Conservation (phyloP, 139 green algal genomes). For the Micromonas commoda region DNA sequence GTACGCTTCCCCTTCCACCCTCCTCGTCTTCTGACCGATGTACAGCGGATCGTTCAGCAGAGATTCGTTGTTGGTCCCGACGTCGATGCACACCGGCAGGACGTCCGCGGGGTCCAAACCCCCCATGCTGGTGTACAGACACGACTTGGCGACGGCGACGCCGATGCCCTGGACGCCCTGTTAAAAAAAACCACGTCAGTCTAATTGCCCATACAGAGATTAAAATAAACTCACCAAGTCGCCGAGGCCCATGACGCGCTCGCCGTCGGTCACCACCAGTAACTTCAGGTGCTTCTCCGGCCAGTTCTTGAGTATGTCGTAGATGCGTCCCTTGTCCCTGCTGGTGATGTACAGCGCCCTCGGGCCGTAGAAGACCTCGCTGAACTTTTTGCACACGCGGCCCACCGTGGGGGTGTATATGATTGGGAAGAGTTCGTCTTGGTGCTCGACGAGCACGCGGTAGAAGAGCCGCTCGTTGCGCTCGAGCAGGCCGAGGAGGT, state of each 20-base stretch:
- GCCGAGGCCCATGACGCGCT: slow-evolving; percentile 71
- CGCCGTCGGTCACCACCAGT: slow-evolving; percentile 67
- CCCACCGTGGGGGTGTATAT: slow-evolving; percentile 69
- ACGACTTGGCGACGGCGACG: slow-evolving; percentile 80
- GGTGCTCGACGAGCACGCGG: slow-evolving; percentile 43
- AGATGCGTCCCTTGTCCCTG: slow-evolving; percentile 65
- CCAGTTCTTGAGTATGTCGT: slow-evolving; percentile 54
- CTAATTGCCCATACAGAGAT: no score
- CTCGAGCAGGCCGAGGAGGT: slow-evolving; percentile 51
- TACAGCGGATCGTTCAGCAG: slow-evolving; percentile 58
- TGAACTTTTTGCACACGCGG: slow-evolving; percentile 55
- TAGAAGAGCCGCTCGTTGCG: slow-evolving; percentile 94
- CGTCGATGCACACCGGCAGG: slow-evolving; percentile 79
- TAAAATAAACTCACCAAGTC: slow-evolving; percentile 44
- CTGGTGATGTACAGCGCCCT: slow-evolving; percentile 85
- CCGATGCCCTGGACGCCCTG: slow-evolving; percentile 50
- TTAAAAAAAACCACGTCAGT: no score
- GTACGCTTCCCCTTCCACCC: slow-evolving; percentile 56
- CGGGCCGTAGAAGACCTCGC: slow-evolving; percentile 59
- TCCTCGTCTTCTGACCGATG: slow-evolving; percentile 54
- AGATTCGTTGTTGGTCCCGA: slow-evolving; percentile 71
- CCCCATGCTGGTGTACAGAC: slow-evolving; percentile 80
- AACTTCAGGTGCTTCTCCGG: slow-evolving; percentile 52
- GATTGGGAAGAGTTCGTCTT: slow-evolving; percentile 76
- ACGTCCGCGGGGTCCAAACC: slow-evolving; percentile 71